Base-by-base conservation (phyloP, 768 basidiomycete species). In the Cystobasidium tubakii region DNA sequence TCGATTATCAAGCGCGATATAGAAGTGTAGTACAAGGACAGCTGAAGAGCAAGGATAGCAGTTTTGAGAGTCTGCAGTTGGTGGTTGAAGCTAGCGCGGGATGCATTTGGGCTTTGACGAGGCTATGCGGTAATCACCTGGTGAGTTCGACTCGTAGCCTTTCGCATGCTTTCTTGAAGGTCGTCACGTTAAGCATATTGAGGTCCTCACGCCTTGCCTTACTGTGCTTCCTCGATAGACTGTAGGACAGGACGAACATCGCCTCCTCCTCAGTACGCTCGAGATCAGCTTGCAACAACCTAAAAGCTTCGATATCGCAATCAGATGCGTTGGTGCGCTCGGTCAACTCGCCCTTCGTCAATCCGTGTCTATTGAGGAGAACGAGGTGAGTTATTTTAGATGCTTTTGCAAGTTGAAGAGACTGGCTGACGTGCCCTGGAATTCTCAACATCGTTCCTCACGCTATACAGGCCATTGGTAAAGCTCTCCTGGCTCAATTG, bases 281-380 rank as follows among this genome's bases (percentile, higher is more conserved):
- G 25, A 43, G 74, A 29, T 66, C 77, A 6, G 75, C 80, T 19
- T 70, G 73, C 42, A 67, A 74, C 0, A 77, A 77, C 12, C 62
- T 73, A 6, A 75, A 77, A 19, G 78, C 77, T 42, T 53, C 7
- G 69, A 71, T 55, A 39, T 44, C 9, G 55, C 69, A 9, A 78
- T 80, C 0, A 57, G 82, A 39, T 73, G 78, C 1, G 79, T 82
- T 54, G 82, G 81, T 27, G 79, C 80, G 17, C 76, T 84, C 6
- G 79, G 81, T 0, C 73, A 76, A 7, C 65, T 84, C 12, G 83
- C 81, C 1, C 73, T 79, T 54, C 75, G 81, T 34, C 67, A 75
- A 23, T 73, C 42, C 6, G 80, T 83, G 6, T 73, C 81, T 0
- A 64, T 76, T 0, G 78, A 79, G 34, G 81, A 82, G 77, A 83